phyloP scores from a whole-genome alignment of 176 grass and related monocot species.

The Eremochloa ophiuroides region DNA sequence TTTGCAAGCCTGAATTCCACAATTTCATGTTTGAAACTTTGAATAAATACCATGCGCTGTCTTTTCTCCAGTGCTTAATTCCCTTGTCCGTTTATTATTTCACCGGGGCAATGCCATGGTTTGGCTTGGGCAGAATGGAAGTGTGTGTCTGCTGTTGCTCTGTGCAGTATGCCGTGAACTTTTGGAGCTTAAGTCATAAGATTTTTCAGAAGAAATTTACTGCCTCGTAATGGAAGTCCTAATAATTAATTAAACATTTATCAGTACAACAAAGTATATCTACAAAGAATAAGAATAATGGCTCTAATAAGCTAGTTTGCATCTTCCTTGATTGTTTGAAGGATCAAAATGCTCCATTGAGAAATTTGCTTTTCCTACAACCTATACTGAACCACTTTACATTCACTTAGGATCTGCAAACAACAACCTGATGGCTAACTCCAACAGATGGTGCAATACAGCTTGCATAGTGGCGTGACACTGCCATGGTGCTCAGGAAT shows the following conservation, averaged over 20 bases:
- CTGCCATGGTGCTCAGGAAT: slow-evolving; percentile 36
- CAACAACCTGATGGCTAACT: background rate
- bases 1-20: no score
- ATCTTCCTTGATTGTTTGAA: background rate
- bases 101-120: no score
- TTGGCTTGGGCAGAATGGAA: background rate
- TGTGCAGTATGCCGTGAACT: background rate
- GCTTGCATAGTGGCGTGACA: background rate
- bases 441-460: background rate
- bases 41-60: background rate
- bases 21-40: no score
- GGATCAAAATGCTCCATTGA: background rate
- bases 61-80: background rate
- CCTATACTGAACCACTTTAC: background rate
- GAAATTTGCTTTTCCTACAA: background rate
- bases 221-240: background rate
- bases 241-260: background rate
- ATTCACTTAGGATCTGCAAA: background rate
- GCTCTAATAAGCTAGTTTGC: background rate
- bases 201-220: background rate
- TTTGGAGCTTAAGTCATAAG: background rate
- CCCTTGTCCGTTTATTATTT: background rate
- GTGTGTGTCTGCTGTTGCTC: background rate
- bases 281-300: background rate
- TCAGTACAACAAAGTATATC: no score